Percentiles rank a stretch among this genome's conserved stretches.
Evolutionary conservation across 345 rosid species (phyloP).

Genomic region (Murraya koenigii): DNA sequence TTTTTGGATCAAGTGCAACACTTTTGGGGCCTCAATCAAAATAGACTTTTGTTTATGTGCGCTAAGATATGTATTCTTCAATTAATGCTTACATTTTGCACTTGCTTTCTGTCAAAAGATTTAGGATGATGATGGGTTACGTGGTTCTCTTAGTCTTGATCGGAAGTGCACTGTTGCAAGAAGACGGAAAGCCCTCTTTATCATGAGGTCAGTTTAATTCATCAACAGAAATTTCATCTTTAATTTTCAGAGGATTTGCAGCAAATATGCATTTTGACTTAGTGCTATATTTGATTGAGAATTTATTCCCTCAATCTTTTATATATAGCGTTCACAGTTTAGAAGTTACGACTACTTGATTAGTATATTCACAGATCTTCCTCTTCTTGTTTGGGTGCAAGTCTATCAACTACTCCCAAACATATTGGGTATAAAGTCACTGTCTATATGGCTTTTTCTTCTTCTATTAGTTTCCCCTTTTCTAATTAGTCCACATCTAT

Average conservation of each 20-base stretch:
- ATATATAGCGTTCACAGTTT: not conserved
- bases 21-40: not conserved
- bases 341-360: not conserved
- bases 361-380: not conserved
- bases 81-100: not conserved
- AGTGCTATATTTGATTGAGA: not conserved
- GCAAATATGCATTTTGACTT: not conserved
- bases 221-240: not conserved
- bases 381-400: not conserved
- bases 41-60: not conserved
- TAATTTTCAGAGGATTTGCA: not conserved
- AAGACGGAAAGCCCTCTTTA: not conserved
- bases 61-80: not conserved
- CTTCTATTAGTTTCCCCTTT: not conserved
- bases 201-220: not conserved
- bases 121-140: not conserved
- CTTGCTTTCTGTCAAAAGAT: not conserved
- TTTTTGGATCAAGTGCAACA: not conserved
- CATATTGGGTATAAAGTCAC: not conserved
- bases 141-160: not conserved
- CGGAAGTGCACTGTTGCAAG: not conserved
- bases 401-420: constrained; percentile 4
- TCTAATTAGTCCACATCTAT: not conserved
- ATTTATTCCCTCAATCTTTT: not conserved
- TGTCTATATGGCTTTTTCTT: not conserved